These are phyloP conservation scores for Cephaloascus fragrans DNA, from an alignment of 805 yeast species.

Conservation along the genomic window DNA sequence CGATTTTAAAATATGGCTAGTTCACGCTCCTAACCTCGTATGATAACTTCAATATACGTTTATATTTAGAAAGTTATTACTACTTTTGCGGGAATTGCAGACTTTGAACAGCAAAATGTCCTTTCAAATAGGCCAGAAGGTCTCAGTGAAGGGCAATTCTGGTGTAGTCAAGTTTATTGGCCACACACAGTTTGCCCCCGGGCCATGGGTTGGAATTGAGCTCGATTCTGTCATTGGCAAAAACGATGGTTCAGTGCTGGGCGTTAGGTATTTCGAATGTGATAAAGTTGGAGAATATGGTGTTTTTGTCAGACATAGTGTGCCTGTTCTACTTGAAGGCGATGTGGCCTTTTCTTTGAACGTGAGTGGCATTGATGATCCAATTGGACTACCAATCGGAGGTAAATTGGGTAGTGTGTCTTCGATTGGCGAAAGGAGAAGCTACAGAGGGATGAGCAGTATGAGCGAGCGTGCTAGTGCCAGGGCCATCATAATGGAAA, in stretches of 20 bases:
- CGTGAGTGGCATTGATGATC: too few species aligned
- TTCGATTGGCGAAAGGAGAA: too few species aligned
- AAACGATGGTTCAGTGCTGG: slow-evolving; percentile 28
- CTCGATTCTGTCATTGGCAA: slow-evolving; percentile 20
- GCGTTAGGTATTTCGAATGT: slow-evolving; percentile 25
- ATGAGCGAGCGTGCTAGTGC: too few species aligned
- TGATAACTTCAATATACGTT: too few species aligned
- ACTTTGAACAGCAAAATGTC: neutral
- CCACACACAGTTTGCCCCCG: slow-evolving; percentile 46
- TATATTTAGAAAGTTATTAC: too few species aligned
- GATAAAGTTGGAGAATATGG: slow-evolving; percentile 24
- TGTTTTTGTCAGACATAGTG: slow-evolving; percentile 35
- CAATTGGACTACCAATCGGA: too few species aligned
- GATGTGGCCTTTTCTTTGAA: neutral
- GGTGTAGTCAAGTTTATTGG: slow-evolving; percentile 47
- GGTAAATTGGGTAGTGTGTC: too few species aligned
- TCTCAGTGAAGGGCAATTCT: slow-evolving; percentile 22
- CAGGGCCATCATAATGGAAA: too few species aligned
- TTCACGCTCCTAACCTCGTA: too few species aligned
- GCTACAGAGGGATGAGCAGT: too few species aligned
- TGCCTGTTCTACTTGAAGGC: slow-evolving; percentile 6
- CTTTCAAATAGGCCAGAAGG: slow-evolving; percentile 16
- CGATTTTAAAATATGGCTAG: too few species aligned
- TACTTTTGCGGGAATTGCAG: too few species aligned
- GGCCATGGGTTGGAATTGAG: slow-evolving; percentile 34